Evolutionary conservation across 805 yeast species (phyloP), one percentile per base, ranked within the genome.

Genomic region (Lipomyces starkeyi): DNA sequence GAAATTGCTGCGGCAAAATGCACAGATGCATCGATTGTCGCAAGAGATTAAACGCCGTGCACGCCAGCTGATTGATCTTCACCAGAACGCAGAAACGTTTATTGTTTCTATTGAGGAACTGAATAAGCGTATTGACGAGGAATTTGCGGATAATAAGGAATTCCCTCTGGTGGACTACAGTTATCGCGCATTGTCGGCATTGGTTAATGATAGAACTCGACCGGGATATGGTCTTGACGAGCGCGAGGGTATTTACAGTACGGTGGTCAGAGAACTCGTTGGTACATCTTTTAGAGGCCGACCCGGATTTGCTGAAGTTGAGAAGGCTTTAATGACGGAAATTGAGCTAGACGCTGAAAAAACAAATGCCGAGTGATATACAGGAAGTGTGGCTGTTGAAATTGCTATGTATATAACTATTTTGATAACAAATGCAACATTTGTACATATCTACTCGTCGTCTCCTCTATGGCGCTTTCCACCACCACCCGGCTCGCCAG

Each of bases 401-500:
- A 43, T n/a, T n/a, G 6, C 7, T 2, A 43, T 43, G 49, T 43
- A 43, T 8, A 43, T 43, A 53, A 25, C 27, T 27, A 53, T 25
- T 53, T 13, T 53, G 56, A 53, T n/a, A 53, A 2, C 29, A 53
- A 22, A 25, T 53, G 56, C 56, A 53, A n/a, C 8, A 17, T 43
- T 53, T 29, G 11, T 22, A 25, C 8, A 29, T 14, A 14, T 25
- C 56, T 53, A 53, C 17, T 67, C 68, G 17, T 59, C 65, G 4
- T 59, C 68, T 11, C 62, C 58, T 37, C 76, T 72, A 72, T 74
- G 79, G 69, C 77, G 78, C 37, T 71, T 68, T 32, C 74, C 73
- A 43, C 76, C 70, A 9, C 75, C 78, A 37, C 75, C 75, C 20
- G 73, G 78, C 47, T 74, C 78, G 34, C 74, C 74, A 40, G 74